Evolutionary conservation across 495 filamentous ascomycete species (phyloP), one percentile per base, ranked within the genome.

Genomic region (Penicillium coprophilum): DNA sequence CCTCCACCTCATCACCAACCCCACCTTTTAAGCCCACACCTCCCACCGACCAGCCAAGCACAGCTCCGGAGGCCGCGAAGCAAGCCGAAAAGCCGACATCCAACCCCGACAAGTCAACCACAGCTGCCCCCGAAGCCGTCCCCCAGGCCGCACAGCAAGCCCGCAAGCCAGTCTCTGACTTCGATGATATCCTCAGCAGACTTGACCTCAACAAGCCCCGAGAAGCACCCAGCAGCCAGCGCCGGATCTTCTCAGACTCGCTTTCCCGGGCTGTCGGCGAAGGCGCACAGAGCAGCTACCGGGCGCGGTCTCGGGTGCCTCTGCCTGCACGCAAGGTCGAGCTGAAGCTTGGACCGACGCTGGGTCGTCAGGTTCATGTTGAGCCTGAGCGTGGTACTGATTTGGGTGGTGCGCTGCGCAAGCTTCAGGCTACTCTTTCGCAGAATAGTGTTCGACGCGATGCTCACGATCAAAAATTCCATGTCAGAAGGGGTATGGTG

Each of bases 301-400:
- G 52, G 6, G 12, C 17, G 4, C 52, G 41, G 20, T 45, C 39
- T 8, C 31, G 52, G 21, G 20, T n/a, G 10, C 56, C 60, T 17
- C 56, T 46, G 1, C 52, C 60, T 9, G 28, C 46, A 11, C 68
- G 62, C 30, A 64, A 61, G 44, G 51, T 74, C 24, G 63, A 71
- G 21, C 50, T 77, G 52, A 76, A 76, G 63, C 67, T 78, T 20
- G 74, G 74, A 7, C 71, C 76, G 4, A 66, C 63, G 21, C 71
- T 78, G 11, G 76, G 76, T 17, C 73, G 76, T 1, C 69, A 73
- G 66, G 62, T 72, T 19, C 50, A 64, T 7, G 73, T 78, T 53
- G 66, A 72, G 56, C 67, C 71, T 6, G 72, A 73, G 52, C 56
- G 56, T 19, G 76, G 74, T 6, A 23, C 59, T 8, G 73, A 77